A percentile compares a stretch with the other conserved stretches of the same genome.
Conservation (phyloP, 805 yeast genomes). For the Metschnikowia dekortorum region DNA sequence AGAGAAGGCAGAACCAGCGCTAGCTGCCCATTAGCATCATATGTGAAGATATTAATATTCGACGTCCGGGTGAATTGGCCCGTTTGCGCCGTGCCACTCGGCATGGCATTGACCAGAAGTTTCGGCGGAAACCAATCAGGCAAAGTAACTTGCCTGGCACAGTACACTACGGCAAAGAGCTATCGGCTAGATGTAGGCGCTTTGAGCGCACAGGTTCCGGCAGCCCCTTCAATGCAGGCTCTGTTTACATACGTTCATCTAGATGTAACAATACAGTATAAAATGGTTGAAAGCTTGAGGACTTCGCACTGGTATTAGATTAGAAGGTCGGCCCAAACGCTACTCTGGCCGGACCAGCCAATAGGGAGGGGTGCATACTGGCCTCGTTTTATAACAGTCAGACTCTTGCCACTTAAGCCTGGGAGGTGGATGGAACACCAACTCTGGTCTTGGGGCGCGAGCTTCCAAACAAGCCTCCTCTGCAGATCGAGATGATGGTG, state of each 20-base stretch:
- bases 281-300: neutral
- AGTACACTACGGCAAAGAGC: too few relatives aligned
- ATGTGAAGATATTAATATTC: neutral
- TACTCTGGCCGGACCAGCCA: neutral
- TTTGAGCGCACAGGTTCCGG: too few relatives aligned
- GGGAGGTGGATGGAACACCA: conserved; percentile 88
- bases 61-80: neutral
- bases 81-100: too few relatives aligned
- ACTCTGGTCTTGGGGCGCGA: conserved; percentile 56
- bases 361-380: neutral
- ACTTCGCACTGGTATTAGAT: conserved; percentile 1
- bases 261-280: neutral
- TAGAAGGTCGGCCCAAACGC: neutral
- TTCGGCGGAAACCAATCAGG: too few relatives aligned
- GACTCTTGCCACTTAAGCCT: conserved; percentile 52
- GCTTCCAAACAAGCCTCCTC: conserved; percentile 44
- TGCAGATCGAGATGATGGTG: conserved; percentile 52
- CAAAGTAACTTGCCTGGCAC: too few relatives aligned
- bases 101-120: neutral
- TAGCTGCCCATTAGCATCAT: conserved; percentile 1
- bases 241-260: neutral
- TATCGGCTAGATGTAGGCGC: too few relatives aligned
- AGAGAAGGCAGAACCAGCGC: conserved; percentile 46
- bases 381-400: neutral
- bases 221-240: too few relatives aligned